Percentiles rank a stretch among this genome's conserved stretches.
These are phyloP conservation scores for Sisymbrium irio DNA, from an alignment of 345 rosid species.

Conservation along the genomic window DNA sequence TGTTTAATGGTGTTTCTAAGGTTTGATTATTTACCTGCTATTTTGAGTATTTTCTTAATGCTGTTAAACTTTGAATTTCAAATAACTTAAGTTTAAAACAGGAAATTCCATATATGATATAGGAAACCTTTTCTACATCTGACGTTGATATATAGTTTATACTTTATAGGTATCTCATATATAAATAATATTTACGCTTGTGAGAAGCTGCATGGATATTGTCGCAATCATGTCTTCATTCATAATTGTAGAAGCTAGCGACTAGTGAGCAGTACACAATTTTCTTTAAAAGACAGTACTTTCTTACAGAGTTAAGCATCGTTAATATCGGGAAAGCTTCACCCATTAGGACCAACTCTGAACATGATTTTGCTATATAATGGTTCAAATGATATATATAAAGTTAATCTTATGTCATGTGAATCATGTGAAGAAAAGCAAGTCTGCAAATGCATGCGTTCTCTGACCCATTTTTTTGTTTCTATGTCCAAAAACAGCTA, in stretches of 20 bases:
- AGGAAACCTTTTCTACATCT: not conserved
- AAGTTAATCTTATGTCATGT: not conserved
- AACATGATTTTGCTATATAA: not conserved
- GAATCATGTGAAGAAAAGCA: not conserved
- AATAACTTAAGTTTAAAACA: not conserved
- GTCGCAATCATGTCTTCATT: constrained; percentile 21
- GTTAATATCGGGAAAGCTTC: not conserved
- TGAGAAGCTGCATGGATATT: not conserved
- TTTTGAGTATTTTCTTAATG: not conserved
- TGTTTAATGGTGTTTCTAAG: not conserved
- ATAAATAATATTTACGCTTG: too few relatives aligned
- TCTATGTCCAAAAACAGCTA: not conserved
- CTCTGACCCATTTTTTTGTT: not conserved
- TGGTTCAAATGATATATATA: not conserved
- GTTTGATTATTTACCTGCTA: not conserved
- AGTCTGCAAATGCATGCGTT: not conserved
- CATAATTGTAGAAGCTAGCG: constrained; percentile 1
- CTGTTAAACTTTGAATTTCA: not conserved
- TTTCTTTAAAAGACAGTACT: too few relatives aligned
- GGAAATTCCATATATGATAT: not conserved
- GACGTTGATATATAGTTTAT: not conserved
- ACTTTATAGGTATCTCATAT: too few relatives aligned
- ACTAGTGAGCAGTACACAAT: not conserved
- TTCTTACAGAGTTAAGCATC: not conserved
- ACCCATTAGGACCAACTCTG: not conserved